Evolutionary conservation across 192 early-diverging fungal species (phyloP), one percentile per base, ranked within the genome.

Genomic region (Coemansia erecta): DNA sequence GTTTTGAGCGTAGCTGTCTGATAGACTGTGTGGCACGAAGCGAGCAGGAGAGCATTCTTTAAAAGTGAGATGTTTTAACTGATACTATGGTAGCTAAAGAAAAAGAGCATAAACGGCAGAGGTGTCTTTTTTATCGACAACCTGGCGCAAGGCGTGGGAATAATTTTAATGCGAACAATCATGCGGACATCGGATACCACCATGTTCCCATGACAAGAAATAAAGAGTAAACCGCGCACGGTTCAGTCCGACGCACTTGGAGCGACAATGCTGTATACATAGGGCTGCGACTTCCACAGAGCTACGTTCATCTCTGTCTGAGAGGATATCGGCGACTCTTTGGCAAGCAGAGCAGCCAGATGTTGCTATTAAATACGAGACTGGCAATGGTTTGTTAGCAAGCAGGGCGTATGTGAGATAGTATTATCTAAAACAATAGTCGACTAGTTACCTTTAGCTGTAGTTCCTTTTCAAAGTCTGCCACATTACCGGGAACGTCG

Each of bases 281-380:
- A 77, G 9, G 74, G 74, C 64, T 71, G 75, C 14, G 61, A 43
- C 37, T 44, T 61, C 69, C 70, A 78, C 4, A 78, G 64, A 24
- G 69, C 64, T 14, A 63, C 46, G 28, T 62, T 61, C 61, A 78
- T 59, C 26, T 78, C 75, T 11, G 41, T 39, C 41, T 78, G 75
- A 2, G 75, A 46, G 11, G 18, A 19, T 42, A 66, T 56, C 13
- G 66, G 61, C 12, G 64, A 45, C 22, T 55, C 66, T 24, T 3
- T 47, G 14, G 45, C 49, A 10, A 78, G 46, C 19, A 72, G 28
- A 18, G 31, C 42, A 5, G 63, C 61, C 31, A 78, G 28, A 31
- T 72, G 75, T 15, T 72, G 70, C 75, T 72, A 60, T 37, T 66
- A 39, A 46, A n/a, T 21, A 46, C 24, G 33, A 55, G 46, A 19